phyloP scores from a whole-genome alignment of 2,329 filamentous ascomycete species.

The Aspergillus puulaauensis region DNA sequence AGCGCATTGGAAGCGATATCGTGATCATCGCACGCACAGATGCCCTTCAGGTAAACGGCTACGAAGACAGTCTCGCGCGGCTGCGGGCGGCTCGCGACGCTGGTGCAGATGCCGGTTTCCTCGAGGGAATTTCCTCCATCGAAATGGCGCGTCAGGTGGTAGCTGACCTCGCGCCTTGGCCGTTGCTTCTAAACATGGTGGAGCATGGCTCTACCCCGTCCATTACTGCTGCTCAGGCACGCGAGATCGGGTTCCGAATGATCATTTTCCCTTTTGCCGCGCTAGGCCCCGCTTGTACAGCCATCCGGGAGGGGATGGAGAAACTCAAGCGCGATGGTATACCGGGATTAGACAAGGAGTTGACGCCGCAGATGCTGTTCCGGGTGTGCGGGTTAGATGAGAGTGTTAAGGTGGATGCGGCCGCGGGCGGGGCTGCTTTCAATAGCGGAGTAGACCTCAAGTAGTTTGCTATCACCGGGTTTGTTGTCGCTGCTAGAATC shows the following conservation, averaged over 20 bases:
- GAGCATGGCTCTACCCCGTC: conserved; percentile 43
- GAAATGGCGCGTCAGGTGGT: conserved; percentile 38
- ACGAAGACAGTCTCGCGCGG: conserved; percentile 40
- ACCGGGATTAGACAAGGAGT: conserved; percentile 27
- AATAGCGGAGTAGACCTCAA: conserved; percentile 31
- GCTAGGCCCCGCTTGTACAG: conserved; percentile 37
- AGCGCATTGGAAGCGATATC: conserved; percentile 41
- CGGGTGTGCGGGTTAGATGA: conserved; percentile 45
- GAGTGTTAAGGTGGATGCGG: conserved; percentile 40
- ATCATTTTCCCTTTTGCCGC: conserved; percentile 45
- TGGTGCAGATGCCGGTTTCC: conserved; percentile 44
- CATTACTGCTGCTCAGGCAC: conserved; percentile 6
- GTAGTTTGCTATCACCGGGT: not conserved
- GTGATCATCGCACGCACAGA: conserved; percentile 48
- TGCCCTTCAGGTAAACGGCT: conserved; percentile 36
- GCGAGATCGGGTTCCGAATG: conserved; percentile 41
- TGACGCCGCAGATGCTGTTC: conserved; percentile 42
- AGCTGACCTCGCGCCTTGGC: conserved; percentile 38
- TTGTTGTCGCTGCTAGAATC: not conserved
- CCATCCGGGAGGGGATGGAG: conserved; percentile 37
- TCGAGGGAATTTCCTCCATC: conserved; percentile 41
- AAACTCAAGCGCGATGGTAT: conserved; percentile 38
- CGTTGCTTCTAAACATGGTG: conserved; percentile 46
- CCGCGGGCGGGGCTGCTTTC: conserved; percentile 39
- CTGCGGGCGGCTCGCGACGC: conserved; percentile 40